These are phyloP conservation scores for Apiospora rasikravindrae DNA, from an alignment of 2,329 filamentous ascomycete genomes.

Conservation along the genomic window DNA sequence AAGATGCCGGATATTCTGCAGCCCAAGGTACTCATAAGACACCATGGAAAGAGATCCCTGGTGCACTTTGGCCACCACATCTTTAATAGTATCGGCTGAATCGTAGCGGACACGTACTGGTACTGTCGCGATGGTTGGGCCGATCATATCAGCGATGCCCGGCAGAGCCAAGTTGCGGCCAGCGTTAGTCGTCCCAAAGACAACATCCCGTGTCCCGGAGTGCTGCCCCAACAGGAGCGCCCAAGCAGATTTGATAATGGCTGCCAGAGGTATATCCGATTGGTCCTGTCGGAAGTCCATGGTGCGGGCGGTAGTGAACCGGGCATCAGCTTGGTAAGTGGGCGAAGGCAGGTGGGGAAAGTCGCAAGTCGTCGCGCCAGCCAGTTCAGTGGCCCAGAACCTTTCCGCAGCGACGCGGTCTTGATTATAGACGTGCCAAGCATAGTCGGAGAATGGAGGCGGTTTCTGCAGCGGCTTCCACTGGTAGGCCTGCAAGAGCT, in stretches of 20 bases:
- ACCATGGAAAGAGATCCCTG: conserved; percentile 2
- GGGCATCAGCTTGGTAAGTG: background rate
- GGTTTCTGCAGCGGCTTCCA: background rate
- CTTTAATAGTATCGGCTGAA: conserved; percentile 35
- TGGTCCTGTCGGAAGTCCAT: background rate
- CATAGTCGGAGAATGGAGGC: background rate
- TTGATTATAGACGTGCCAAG: background rate
- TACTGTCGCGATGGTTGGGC: conserved; percentile 45
- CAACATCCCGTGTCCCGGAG: background rate
- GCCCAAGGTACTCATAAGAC: conserved; percentile 15
- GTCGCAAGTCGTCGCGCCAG: background rate
- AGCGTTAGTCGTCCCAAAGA: conserved; percentile 47
- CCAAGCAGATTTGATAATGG: background rate
- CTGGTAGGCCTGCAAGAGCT: background rate
- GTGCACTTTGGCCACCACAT: conserved; percentile 46
- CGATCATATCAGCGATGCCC: conserved; percentile 26
- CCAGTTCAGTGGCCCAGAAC: background rate
- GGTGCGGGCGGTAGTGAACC: background rate
- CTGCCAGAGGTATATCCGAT: background rate
- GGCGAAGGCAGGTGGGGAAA: background rate
- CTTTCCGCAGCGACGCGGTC: background rate
- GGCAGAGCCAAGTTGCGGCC: conserved; percentile 36
- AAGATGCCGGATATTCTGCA: background rate
- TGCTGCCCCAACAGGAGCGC: background rate
- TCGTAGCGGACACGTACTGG: conserved; percentile 43